Evolutionary conservation across 2,329 filamentous ascomycete species (phyloP).

Genomic region (Kalaharituber pfeilii): DNA sequence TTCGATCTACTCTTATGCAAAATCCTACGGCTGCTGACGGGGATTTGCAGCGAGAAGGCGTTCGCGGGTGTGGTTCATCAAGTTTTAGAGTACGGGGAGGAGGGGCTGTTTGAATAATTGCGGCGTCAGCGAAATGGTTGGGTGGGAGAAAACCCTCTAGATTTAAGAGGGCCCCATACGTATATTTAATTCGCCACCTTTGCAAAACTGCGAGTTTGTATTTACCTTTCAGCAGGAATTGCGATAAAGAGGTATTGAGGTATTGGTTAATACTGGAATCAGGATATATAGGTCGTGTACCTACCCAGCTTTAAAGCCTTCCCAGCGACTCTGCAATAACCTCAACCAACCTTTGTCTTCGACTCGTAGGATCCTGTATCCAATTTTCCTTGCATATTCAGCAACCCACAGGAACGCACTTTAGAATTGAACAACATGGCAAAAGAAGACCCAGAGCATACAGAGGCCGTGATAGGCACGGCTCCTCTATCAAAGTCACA

Average conservation of each 20-base stretch:
- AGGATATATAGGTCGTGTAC: background rate
- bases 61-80: background rate
- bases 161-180: background rate
- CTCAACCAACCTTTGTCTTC: background rate
- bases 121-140: background rate
- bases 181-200: background rate
- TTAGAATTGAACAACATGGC: background rate
- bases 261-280: background rate
- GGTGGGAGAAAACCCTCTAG: background rate
- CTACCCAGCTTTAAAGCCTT: background rate
- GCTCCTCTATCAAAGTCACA: constrained; percentile 26
- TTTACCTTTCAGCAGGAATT: too few species aligned
- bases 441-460: background rate
- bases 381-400: background rate
- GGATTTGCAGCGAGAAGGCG: too few species aligned
- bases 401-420: background rate
- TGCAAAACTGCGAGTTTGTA: too few species aligned
- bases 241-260: background rate
- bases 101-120: background rate
- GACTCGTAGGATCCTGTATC: background rate
- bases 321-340: background rate
- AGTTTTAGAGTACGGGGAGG: background rate
- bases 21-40: background rate
- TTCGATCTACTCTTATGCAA: too few species aligned
- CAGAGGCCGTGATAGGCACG: background rate